These are phyloP conservation scores for Madurella fahalii DNA, from an alignment of 2,329 filamentous ascomycete species.

Conservation along the genomic window DNA sequence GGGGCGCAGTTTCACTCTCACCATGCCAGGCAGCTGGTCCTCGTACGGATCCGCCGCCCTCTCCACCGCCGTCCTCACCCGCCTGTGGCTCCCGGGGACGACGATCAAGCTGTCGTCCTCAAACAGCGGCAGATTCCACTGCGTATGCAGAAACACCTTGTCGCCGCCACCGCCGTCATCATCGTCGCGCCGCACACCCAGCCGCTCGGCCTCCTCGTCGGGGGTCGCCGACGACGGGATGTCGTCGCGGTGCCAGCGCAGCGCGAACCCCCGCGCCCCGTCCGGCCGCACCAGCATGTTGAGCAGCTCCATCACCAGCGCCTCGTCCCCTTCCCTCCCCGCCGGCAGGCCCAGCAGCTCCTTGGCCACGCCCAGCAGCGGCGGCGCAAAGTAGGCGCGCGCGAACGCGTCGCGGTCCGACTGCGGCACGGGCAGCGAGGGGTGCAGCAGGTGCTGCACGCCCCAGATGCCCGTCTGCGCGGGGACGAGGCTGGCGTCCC, in stretches of 20 bases:
- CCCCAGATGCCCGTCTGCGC: conserved; percentile 69
- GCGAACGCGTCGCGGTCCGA: conserved; percentile 58
- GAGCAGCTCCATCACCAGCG: conserved; percentile 81
- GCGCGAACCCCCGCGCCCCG: conserved; percentile 54
- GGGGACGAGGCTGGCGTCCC: conserved; percentile 53
- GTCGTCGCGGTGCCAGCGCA: conserved; percentile 85
- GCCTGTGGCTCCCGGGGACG: conserved; percentile 70
- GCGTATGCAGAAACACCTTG: conserved; percentile 53
- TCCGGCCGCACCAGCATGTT: conserved; percentile 78
- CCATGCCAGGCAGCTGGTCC: conserved; percentile 55
- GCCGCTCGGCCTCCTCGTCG: conserved; percentile 61
- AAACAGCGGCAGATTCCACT: conserved; percentile 83
- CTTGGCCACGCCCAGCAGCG: conserved; percentile 59
- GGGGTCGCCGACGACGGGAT: conserved; percentile 61
- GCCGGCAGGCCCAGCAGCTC: conserved; percentile 48
- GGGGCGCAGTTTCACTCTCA: conserved; percentile 61
- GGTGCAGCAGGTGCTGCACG: conserved; percentile 79
- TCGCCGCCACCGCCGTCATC: neutral
- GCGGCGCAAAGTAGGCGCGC: conserved; percentile 65
- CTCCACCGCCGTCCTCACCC: conserved; percentile 67
- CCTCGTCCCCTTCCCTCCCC: conserved; percentile 44
- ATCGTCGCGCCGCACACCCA: conserved; percentile 52
- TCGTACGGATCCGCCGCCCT: conserved; percentile 64
- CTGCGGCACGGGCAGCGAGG: conserved; percentile 57
- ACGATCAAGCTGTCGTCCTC: conserved; percentile 71